phyloP scores from a whole-genome alignment of 73 alveolate species.

The Breviolum minutum region DNA sequence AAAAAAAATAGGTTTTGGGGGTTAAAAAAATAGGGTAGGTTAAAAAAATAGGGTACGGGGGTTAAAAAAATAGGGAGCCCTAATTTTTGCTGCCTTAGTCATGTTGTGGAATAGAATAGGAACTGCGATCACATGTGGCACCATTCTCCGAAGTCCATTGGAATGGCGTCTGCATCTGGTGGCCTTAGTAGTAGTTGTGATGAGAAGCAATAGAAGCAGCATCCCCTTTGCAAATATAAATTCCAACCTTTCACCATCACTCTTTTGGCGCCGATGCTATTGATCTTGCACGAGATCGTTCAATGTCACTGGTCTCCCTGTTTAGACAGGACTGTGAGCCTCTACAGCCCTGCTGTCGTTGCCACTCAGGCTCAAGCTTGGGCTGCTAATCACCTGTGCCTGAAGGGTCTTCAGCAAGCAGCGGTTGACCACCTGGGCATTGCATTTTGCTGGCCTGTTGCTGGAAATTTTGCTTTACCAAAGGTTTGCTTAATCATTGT shows the following conservation, averaged over 20 bases:
- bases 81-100: too few species aligned
- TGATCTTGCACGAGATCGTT: neutral
- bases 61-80: too few species aligned
- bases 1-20: too few species aligned
- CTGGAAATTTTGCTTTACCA: too few species aligned
- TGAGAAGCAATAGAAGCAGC: too few species aligned
- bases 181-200: slow-evolving; percentile 13
- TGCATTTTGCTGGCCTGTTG: neutral
- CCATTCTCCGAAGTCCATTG: slow-evolving; percentile 91
- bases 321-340: too few species aligned
- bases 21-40: too few species aligned
- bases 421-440: slow-evolving; percentile 78
- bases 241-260: too few species aligned
- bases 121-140: neutral
- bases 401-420: slow-evolving; percentile 94
- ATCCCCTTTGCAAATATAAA: too few species aligned
- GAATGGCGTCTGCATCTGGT: slow-evolving; percentile 58
- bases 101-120: too few species aligned
- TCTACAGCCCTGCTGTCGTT: too few species aligned
- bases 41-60: too few species aligned
- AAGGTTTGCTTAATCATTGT: neutral
- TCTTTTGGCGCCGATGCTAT: neutral
- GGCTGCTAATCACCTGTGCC: slow-evolving; percentile 93
- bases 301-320: neutral
- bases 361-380: slow-evolving; percentile 8